Evolutionary conservation across 805 yeast genomes (phyloP).

Genomic region (Ogataea siamensis): DNA sequence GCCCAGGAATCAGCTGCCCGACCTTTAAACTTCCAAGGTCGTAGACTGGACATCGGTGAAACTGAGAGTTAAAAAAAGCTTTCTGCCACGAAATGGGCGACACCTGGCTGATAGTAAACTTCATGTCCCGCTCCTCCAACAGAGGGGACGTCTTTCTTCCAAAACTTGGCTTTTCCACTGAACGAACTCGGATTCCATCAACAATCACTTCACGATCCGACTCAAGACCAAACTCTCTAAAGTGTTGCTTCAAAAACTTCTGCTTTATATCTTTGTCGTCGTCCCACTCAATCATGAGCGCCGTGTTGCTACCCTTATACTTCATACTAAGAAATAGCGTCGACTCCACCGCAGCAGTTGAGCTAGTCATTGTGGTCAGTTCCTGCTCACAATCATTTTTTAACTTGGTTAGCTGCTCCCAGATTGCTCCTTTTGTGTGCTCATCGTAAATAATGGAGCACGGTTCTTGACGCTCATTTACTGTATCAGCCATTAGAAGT

Average conservation of each 20-base stretch:
- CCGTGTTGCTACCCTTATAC: constrained; percentile 84
- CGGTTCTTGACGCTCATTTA: constrained; percentile 71
- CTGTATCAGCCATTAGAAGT: constrained; percentile 80
- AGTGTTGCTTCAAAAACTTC: constrained; percentile 53
- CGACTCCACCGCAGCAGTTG: too few species aligned
- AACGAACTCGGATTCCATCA: constrained; percentile 74
- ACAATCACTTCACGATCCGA: constrained; percentile 50
- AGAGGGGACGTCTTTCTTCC: constrained; percentile 26
- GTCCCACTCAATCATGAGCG: constrained; percentile 56
- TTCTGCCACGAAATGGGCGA: too few species aligned
- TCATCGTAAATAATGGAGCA: constrained; percentile 36
- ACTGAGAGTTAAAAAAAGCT: constrained; percentile 36
- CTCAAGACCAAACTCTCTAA: constrained; percentile 71
- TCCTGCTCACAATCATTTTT: constrained; percentile 39
- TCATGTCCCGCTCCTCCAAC: constrained; percentile 3
- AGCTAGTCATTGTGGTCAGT: too few species aligned
- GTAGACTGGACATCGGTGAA: constrained; percentile 51
- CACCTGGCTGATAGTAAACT: too few species aligned
- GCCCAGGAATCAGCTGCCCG: constrained; percentile 56
- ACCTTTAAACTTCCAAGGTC: constrained; percentile 46
- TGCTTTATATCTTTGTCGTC: constrained; percentile 32
- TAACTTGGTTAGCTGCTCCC: constrained; percentile 17
- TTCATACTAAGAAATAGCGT: constrained; percentile 65
- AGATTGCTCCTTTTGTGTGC: neutral
- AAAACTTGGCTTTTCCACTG: constrained; percentile 52